Conservation (phyloP, 331 rosid species). For the Ulmus americana region DNA sequence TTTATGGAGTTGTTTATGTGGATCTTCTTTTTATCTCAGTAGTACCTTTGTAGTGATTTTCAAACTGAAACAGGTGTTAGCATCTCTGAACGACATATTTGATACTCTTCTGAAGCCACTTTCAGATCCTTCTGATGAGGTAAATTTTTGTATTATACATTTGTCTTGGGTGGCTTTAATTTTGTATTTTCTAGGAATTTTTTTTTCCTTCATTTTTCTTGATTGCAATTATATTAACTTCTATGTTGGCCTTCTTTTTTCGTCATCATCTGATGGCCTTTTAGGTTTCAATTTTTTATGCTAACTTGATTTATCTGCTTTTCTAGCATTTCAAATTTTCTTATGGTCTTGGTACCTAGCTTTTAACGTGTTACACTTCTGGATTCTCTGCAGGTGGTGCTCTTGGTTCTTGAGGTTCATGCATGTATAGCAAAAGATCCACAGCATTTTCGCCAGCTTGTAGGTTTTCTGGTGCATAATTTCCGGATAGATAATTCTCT, state of each 20-base stretch:
- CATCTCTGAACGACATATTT: conserved; percentile 62
- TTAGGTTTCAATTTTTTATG: too few relatives aligned
- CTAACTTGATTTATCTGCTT: not conserved
- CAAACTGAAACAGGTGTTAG: conserved; percentile 58
- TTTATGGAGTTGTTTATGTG: not conserved
- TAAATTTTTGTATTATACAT: conserved; percentile 26
- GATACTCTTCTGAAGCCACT: conserved; percentile 74
- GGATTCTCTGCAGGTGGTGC: conserved; percentile 65
- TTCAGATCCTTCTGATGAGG: conserved; percentile 93
- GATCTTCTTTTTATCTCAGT: conserved; percentile 1
- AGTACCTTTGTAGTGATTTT: conserved; percentile 6
- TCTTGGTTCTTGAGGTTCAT: conserved; percentile 89
- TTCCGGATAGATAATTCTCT: conserved; percentile 75
- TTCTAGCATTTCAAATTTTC: not conserved
- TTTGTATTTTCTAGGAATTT: not conserved
- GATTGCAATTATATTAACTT: too few relatives aligned
- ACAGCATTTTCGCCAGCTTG: conserved; percentile 76
- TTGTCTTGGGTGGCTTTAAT: conserved; percentile 12
- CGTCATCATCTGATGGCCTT: too few relatives aligned
- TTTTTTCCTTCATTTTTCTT: not conserved
- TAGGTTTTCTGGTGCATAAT: conserved; percentile 70
- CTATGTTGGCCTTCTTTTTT: too few relatives aligned
- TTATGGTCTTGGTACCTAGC: too few relatives aligned
- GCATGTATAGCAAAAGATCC: conserved; percentile 88
- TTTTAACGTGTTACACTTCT: not conserved